Percentiles rank a stretch among this genome's conserved stretches.
phyloP scores from a whole-genome alignment of 345 rosid species.

The Eucalyptus caleyi region DNA sequence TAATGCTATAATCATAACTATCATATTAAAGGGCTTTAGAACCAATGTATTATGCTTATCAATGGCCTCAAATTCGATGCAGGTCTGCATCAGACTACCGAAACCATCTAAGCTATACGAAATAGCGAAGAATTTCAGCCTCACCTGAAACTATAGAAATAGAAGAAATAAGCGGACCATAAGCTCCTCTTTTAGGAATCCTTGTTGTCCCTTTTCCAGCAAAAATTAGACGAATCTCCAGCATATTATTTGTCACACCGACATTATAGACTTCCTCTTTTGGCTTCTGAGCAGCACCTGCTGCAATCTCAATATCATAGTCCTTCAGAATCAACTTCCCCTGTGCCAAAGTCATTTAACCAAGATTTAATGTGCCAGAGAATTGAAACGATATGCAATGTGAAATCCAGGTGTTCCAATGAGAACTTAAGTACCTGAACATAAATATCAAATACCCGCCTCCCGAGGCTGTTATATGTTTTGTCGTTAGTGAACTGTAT shows the following conservation, averaged over 20 bases:
- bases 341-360: not conserved
- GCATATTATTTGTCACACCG: not conserved
- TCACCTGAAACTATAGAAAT: constrained; percentile 22
- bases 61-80: not conserved
- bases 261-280: not conserved
- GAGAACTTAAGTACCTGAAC: constrained; percentile 22
- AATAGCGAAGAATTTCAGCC: not conserved
- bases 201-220: constrained; percentile 35
- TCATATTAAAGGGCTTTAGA: not conserved
- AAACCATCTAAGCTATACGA: not conserved
- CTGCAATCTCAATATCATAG: constrained; percentile 12
- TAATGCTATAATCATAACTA: not conserved
- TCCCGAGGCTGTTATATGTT: constrained; percentile 25
- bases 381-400: not conserved
- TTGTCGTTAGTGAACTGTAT: constrained; percentile 24
- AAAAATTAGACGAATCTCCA: constrained; percentile 30
- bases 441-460: constrained; percentile 35
- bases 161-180: constrained; percentile 38
- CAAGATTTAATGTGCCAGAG: not conserved
- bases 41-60: not conserved
- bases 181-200: constrained; percentile 17
- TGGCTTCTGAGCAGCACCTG: constrained; percentile 9
- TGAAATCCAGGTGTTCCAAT: not conserved
- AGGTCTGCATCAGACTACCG: not conserved
- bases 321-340: constrained; percentile 8